These are phyloP conservation scores for Whalleya microplaca DNA, from an alignment of 2,329 filamentous ascomycete genomes.

Conservation along the genomic window DNA sequence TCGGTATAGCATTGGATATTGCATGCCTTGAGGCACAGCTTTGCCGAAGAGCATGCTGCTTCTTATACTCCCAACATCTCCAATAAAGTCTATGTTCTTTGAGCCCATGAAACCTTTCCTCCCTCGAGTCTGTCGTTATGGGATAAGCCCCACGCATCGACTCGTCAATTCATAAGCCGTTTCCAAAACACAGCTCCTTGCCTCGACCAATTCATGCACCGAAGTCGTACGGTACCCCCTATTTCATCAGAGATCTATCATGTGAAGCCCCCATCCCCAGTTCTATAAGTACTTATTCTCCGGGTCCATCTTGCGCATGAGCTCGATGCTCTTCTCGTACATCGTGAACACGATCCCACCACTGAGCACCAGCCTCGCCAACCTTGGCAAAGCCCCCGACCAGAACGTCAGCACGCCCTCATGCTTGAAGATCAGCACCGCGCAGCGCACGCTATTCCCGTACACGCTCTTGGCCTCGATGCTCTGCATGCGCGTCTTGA, in stretches of 20 bases:
- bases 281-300: conserved; percentile 77
- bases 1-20: background rate
- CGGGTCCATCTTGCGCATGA: conserved; percentile 80
- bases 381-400: conserved; percentile 86
- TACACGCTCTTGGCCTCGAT: conserved; percentile 82
- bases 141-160: too few relatives aligned
- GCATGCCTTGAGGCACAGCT: background rate
- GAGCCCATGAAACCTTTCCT: background rate
- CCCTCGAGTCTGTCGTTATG: too few relatives aligned
- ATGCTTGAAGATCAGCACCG: conserved; percentile 79
- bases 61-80: conserved; percentile 9
- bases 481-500: conserved; percentile 98
- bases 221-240: too few relatives aligned
- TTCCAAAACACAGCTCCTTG: too few relatives aligned
- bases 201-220: too few relatives aligned
- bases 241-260: conserved; percentile 17
- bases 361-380: conserved; percentile 84
- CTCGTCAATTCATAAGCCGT: too few relatives aligned
- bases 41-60: background rate
- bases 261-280: conserved; percentile 9
- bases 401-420: conserved; percentile 91
- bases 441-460: conserved; percentile 86
- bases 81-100: background rate
- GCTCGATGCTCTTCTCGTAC: conserved; percentile 95
- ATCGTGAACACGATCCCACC: conserved; percentile 98